Percentiles rank a stretch among this genome's conserved stretches.
These are phyloP conservation scores for Alternaria ventricosa DNA, from an alignment of 2,329 filamentous ascomycete genomes.

Conservation along the genomic window DNA sequence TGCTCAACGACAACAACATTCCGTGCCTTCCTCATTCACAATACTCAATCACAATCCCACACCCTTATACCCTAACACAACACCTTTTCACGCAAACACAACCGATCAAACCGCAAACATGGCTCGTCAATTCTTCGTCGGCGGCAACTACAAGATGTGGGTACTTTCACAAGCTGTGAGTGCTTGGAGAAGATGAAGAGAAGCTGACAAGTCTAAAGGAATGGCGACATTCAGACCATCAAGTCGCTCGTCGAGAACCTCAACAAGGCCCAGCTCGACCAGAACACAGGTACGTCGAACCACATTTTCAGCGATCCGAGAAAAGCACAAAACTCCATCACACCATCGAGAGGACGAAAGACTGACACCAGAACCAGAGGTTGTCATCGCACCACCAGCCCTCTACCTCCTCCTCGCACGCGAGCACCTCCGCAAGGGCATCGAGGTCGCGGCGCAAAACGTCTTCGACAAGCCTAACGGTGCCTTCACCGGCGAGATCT, in stretches of 20 bases:
- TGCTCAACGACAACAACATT: constrained; percentile 41
- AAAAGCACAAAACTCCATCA: not conserved
- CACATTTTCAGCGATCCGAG: not conserved
- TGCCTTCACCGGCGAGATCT: constrained; percentile 97
- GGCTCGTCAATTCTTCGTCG: constrained; percentile 96
- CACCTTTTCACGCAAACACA: constrained; percentile 6
- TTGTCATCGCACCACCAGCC: constrained; percentile 88
- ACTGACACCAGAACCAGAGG: constrained; percentile 66
- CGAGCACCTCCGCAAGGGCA: constrained; percentile 73
- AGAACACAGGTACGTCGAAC: constrained; percentile 68
- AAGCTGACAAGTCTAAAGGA: constrained; percentile 65
- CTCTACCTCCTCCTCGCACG: constrained; percentile 90
- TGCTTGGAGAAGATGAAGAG: constrained; percentile 9
- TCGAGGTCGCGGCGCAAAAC: constrained; percentile 94
- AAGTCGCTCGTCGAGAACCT: constrained; percentile 89
- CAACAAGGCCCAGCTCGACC: constrained; percentile 82
- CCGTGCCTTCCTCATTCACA: constrained; percentile 9
- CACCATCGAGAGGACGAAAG: not conserved
- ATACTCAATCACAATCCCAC: constrained; percentile 8
- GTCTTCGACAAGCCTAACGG: constrained; percentile 97
- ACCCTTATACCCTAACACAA: constrained; percentile 11
- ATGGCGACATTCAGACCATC: constrained; percentile 88
- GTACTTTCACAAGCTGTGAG: constrained; percentile 35
- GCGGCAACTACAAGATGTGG: constrained; percentile 99
- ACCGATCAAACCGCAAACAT: constrained; percentile 66